Base-by-base conservation (phyloP, 148 eudicot species). In the Cornus kousa region DNA sequence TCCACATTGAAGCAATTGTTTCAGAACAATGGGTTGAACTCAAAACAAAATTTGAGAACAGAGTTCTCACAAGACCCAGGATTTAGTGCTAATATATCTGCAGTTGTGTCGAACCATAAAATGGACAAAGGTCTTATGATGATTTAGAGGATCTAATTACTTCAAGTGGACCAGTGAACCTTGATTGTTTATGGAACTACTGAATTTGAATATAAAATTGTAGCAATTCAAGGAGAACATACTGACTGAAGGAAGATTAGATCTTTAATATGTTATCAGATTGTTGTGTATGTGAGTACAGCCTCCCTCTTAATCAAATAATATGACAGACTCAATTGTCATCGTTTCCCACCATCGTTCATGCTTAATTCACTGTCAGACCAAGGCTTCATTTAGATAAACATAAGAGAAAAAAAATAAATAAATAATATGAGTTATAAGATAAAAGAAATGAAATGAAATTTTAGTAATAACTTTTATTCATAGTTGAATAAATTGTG, bases 121-220 rank as follows among this genome's bases (percentile, higher is more conserved):
- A 71, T 78, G 76, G 75, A 28, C 28, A 28, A 7, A 72, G 73
- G 73, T 62, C 79, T n/a, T 73, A 74, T 32, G 78, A 79, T 43
- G 8, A 35, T 35, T 2, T 2, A 35, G 53, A 48, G 53, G 53
- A 48, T 48, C 74, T 67, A 22, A 67, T 76, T 32, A 60, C 70
- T 73, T 80, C 81, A 22, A 53, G 31, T 80, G 86, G 83, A 5
- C 88, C 84, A 28, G 83, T 85, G 48, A 92, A 90, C 74, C 82
- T 87, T 46, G 89, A 84, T 83, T 83, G 80, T 68, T 68, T 90
- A 37, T 87, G 93, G 91, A 72, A 88, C 80, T 90, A 83, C 70
- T 88, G 75, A 88, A 17, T 6, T 74, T 70, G 24, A 35, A 67
- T 71, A 57, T 2, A 0, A 67, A 67, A 53, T 2, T 35, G 46